Evolutionary conservation across 306 rosid genomes (phyloP), one percentile per base, ranked within the genome.

Genomic region (Neltuma alba): DNA sequence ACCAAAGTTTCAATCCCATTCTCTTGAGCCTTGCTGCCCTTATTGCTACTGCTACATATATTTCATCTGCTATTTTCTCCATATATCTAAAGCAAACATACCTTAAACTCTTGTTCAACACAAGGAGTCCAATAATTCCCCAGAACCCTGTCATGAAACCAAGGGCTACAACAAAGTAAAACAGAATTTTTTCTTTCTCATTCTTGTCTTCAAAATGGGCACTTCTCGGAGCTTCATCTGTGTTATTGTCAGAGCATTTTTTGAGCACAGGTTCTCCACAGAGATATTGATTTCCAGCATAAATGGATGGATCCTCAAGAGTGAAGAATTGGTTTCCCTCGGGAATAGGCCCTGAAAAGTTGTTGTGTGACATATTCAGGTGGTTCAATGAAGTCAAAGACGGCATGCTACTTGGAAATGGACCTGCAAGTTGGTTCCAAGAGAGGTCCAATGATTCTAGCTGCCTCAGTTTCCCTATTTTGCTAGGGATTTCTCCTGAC

Each of bases 281-380:
- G 7, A 58, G 64, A 58, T 25, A 58, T 25, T 58, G 18, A 27
- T 58, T 58, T 58, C 64, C 64, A 58, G 27, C 3, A 58, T 58
- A 58, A 4, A 58, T 58, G 36, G 64, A 58, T 25, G 64, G 5
- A 58, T 58, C 64, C 3, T 23, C 58, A 70, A 70, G 38, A 31
- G 33, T 25, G 42, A 44, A 20, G 34, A 81, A 76, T 36, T 81
- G 77, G 52, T 81, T 81, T 14, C 47, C 77, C 18, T 10, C 1
- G 0, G 85, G 85, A 69, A 81, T 69, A 13, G 31, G 16, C 31
- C 80, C 76, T 4, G 75, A 80, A 3, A 80, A 44, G 48, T 74
- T 64, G 57, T 80, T 73, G 70, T 80, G 65, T 16, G 84, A 75
- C 55, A 81, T 10, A 38, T 67, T 81, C 76, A 81, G 67, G 33